These are phyloP conservation scores for Fusarium sp. DNA, from an alignment of 2,329 filamentous ascomycete genomes.

Conservation along the genomic window DNA sequence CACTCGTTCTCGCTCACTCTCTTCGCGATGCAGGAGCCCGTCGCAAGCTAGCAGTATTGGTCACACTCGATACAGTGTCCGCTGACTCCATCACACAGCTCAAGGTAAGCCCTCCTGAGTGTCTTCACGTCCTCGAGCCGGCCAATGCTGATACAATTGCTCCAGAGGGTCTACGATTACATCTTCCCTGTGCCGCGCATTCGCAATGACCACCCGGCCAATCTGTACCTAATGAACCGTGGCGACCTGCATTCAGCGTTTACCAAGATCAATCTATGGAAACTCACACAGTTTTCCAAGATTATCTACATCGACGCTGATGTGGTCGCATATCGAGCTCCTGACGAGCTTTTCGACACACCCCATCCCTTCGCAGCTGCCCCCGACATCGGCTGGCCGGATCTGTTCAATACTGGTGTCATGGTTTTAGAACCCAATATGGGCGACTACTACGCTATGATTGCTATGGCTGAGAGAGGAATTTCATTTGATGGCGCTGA, in stretches of 20 bases:
- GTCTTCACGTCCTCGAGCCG: neutral
- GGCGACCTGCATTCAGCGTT: conserved; percentile 91
- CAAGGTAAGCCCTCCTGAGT: conserved; percentile 63
- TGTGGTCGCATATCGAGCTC: conserved; percentile 87
- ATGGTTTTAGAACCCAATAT: conserved; percentile 90
- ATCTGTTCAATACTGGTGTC: conserved; percentile 97
- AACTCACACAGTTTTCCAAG: conserved; percentile 86
- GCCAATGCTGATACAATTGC: conserved; percentile 7
- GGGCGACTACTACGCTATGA: conserved; percentile 86
- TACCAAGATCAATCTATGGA: conserved; percentile 96
- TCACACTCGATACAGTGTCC: conserved; percentile 83
- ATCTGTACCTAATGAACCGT: conserved; percentile 91
- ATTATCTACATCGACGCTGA: conserved; percentile 97
- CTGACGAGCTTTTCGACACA: conserved; percentile 88
- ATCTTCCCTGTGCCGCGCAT: conserved; percentile 86
- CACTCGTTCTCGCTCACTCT: conserved; percentile 92
- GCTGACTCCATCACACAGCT: conserved; percentile 80
- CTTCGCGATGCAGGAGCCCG: conserved; percentile 88
- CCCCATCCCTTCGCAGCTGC: conserved; percentile 73
- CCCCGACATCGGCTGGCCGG: conserved; percentile 97
- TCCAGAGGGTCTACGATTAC: conserved; percentile 84
- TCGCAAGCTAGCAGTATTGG: conserved; percentile 79
- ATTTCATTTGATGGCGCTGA: conserved; percentile 98
- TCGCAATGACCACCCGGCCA: conserved; percentile 78
- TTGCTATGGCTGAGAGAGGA: conserved; percentile 83